Evolutionary conservation across 2,329 filamentous ascomycete species (phyloP).

Genomic region (Periglandula ipomoeae): DNA sequence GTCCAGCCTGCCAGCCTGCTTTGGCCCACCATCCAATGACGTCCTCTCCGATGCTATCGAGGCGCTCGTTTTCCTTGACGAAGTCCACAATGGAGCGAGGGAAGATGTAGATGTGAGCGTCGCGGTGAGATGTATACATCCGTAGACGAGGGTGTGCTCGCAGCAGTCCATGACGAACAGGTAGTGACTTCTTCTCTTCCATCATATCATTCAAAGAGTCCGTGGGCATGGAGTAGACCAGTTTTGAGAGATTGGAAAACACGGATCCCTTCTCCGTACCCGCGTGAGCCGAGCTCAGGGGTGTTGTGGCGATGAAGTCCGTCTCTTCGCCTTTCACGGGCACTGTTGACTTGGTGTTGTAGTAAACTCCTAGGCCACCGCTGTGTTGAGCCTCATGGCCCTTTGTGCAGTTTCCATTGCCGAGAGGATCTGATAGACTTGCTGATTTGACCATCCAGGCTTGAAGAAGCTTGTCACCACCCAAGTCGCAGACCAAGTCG

Average conservation of each 20-base stretch:
- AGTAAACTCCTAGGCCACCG: conserved; percentile 84
- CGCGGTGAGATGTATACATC: conserved; percentile 75
- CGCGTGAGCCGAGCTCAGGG: conserved; percentile 47
- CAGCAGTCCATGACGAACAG: conserved; percentile 68
- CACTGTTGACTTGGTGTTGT: conserved; percentile 68
- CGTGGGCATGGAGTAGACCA: conserved; percentile 81
- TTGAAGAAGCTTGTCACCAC: conserved; percentile 73
- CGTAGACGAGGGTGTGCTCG: conserved; percentile 65
- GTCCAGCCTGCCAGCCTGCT: conserved; percentile 76
- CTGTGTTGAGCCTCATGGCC: conserved; percentile 39
- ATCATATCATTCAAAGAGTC: conserved; percentile 79
- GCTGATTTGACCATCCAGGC: conserved; percentile 85
- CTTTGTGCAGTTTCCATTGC: conserved; percentile 32
- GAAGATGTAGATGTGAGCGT: conserved; percentile 92
- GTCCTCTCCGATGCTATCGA: conserved; percentile 87
- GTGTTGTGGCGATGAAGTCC: conserved; percentile 77
- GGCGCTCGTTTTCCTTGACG: conserved; percentile 65
- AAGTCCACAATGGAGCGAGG: conserved; percentile 87
- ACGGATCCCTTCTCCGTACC: conserved; percentile 47
- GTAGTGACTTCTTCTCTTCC: conserved; percentile 63
- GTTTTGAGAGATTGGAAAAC: conserved; percentile 58
- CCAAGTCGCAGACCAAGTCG: conserved; percentile 84
- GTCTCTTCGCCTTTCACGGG: conserved; percentile 84
- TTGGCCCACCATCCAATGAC: conserved; percentile 95
- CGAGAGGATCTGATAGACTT: conserved; percentile 54